A percentile compares a stretch with the other conserved stretches of the same genome.
Evolutionary conservation across 2,329 filamentous ascomycete genomes (phyloP).

Genomic region (Cucurbitaria berberidis): DNA sequence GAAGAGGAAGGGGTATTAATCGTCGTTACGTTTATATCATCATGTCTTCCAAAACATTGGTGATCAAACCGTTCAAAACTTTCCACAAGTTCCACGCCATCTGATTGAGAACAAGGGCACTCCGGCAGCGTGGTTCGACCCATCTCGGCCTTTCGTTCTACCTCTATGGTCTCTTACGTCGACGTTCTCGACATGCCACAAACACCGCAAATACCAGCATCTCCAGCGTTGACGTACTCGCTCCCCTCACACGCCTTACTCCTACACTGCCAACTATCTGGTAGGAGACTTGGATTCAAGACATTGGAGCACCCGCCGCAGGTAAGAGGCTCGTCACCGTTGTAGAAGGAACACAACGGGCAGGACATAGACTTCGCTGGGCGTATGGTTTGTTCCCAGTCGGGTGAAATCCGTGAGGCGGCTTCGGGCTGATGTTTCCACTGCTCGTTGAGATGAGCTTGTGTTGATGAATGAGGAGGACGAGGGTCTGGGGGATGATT

Average conservation of each 20-base stretch:
- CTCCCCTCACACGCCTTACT: conserved; percentile 62
- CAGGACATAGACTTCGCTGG: conserved; percentile 49
- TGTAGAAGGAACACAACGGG: conserved; percentile 71
- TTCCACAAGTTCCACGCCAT: no score
- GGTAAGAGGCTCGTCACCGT: conserved; percentile 60
- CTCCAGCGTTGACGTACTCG: conserved; percentile 70
- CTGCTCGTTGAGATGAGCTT: conserved; percentile 25
- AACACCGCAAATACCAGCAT: conserved; percentile 72
- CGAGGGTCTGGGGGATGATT: neutral
- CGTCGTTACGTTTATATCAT: neutral
- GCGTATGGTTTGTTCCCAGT: conserved; percentile 2
- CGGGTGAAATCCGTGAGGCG: neutral
- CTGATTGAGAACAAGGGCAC: no score
- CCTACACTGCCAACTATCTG: conserved; percentile 68
- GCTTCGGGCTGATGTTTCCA: conserved; percentile 21
- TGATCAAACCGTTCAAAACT: no score
- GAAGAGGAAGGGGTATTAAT: neutral
- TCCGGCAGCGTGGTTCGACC: no score
- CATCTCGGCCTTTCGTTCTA: no score
- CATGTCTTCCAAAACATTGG: neutral
- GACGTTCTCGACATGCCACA: conserved; percentile 55
- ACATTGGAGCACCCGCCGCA: conserved; percentile 76
- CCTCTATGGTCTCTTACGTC: neutral
- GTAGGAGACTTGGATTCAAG: conserved; percentile 60
- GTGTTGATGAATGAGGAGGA: no score